phyloP scores from a whole-genome alignment of 1,284 basidiomycete species.

The Coniophora puteana region DNA sequence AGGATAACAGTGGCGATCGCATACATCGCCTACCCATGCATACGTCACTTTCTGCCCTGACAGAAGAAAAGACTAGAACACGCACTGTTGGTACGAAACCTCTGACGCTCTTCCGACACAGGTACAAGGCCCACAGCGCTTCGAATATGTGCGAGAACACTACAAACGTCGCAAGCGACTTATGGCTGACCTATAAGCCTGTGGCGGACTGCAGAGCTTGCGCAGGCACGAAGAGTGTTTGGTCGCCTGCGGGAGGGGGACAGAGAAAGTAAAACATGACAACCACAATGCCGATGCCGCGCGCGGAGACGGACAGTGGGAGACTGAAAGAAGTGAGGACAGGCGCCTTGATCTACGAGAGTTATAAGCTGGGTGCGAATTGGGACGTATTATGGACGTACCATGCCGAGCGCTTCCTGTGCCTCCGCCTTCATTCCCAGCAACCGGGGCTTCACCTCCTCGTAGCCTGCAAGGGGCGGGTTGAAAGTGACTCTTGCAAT shows the following conservation, averaged over 20 bases:
- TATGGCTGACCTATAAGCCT: constrained; percentile 9
- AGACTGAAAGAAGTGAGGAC: constrained; percentile 54
- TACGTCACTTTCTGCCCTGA: constrained; percentile 7
- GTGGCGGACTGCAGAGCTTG: too few species aligned
- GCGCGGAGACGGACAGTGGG: constrained; percentile 26
- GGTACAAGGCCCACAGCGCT: constrained; percentile 40
- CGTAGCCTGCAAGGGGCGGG: constrained; percentile 63
- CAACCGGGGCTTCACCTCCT: constrained; percentile 73
- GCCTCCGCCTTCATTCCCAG: constrained; percentile 66
- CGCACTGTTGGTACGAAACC: constrained; percentile 48
- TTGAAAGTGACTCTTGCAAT: constrained; percentile 52
- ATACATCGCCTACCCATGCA: constrained; percentile 40
- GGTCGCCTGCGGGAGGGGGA: constrained; percentile 32
- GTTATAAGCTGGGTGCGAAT: too few species aligned
- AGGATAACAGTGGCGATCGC: constrained; percentile 40
- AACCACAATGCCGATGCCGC: too few species aligned
- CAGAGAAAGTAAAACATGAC: constrained; percentile 28
- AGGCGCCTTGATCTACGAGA: constrained; percentile 56
- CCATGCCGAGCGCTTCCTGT: constrained; percentile 67
- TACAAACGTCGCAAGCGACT: constrained; percentile 22
- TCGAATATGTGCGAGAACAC: constrained; percentile 47
- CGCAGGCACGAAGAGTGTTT: constrained; percentile 30
- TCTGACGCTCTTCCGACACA: constrained; percentile 52
- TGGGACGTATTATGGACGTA: constrained; percentile 27
- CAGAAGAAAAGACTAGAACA: constrained; percentile 11